Conservation (phyloP, 2,329 filamentous ascomycete genomes). For the Lecanoromycetidae sp. region DNA sequence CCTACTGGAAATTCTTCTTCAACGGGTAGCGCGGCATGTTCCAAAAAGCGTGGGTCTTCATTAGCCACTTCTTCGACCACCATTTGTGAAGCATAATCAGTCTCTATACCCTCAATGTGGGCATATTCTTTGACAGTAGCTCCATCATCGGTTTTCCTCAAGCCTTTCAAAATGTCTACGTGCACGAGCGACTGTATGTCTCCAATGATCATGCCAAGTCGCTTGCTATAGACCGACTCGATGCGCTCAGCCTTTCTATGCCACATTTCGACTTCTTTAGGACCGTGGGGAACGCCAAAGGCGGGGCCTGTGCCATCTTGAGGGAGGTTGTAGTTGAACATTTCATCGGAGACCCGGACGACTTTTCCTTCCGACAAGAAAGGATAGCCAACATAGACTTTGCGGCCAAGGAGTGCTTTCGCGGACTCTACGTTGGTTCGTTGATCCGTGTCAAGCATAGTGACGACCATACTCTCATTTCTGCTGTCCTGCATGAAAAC, state of each 20-base stretch:
- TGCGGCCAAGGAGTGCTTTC: constrained; percentile 67
- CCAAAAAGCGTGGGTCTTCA: constrained; percentile 85
- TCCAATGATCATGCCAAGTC: constrained; percentile 76
- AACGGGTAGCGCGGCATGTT: constrained; percentile 74
- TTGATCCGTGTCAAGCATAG: constrained; percentile 60
- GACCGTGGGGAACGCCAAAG: constrained; percentile 56
- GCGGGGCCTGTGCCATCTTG: constrained; percentile 51
- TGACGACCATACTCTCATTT: constrained; percentile 93
- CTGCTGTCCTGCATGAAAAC: constrained; percentile 94
- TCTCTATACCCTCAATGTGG: constrained; percentile 71
- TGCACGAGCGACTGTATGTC: constrained; percentile 79
- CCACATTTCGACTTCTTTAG: constrained; percentile 69
- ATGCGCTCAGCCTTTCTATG: constrained; percentile 71
- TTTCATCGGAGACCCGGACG: constrained; percentile 75
- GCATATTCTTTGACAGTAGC: constrained; percentile 89
- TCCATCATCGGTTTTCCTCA: constrained; percentile 81
- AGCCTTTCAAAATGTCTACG: constrained; percentile 85
- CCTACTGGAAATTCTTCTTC: constrained; percentile 81
- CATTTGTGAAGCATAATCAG: constrained; percentile 80
- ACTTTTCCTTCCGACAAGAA: constrained; percentile 93
- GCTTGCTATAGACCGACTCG: constrained; percentile 79
- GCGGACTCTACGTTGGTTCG: constrained; percentile 60
- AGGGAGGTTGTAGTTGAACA: constrained; percentile 74
- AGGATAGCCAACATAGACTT: constrained; percentile 84
- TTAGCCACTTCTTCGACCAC: constrained; percentile 83